A percentile compares a stretch with the other conserved stretches of the same genome.
phyloP scores from a whole-genome alignment of 192 early-diverging fungal genomes.

The Spizellomyces sp. region DNA sequence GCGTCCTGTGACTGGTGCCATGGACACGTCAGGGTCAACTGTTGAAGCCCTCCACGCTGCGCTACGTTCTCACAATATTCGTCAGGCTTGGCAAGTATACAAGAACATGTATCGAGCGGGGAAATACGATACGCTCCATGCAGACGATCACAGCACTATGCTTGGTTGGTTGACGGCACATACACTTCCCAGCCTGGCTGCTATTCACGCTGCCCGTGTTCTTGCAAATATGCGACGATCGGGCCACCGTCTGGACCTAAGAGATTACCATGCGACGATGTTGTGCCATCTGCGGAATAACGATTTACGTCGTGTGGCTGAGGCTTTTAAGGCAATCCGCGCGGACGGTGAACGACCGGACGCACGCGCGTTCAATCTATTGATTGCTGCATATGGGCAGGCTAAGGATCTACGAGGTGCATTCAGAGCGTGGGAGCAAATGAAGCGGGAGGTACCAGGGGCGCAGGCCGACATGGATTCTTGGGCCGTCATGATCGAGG shows the following conservation, averaged over 20 bases:
- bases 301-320: slow-evolving; percentile 1
- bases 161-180: slow-evolving; percentile 14
- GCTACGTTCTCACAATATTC: slow-evolving; percentile 16
- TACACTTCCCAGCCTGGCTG: slow-evolving; percentile 17
- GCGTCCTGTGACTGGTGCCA: not conserved
- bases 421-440: slow-evolving; percentile 11
- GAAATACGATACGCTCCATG: not conserved
- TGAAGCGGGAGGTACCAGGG: slow-evolving; percentile 17
- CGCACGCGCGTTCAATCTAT: slow-evolving; percentile 18
- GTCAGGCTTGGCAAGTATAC: slow-evolving; percentile 27
- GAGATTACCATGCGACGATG: slow-evolving; percentile 31
- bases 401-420: slow-evolving; percentile 8
- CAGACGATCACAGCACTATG: slow-evolving; percentile 32
- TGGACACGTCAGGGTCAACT: slow-evolving; percentile 2
- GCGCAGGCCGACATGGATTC: slow-evolving; percentile 25
- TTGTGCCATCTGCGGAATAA: slow-evolving; percentile 20
- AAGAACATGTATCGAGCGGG: slow-evolving; percentile 12
- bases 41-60: slow-evolving; percentile 21
- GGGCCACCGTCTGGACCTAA: slow-evolving; percentile 13
- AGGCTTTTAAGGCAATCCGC: slow-evolving; percentile 11
- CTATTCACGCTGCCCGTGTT: slow-evolving; percentile 10
- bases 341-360: slow-evolving; percentile 22
- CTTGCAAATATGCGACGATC: slow-evolving; percentile 8
- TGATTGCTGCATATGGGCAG: slow-evolving; percentile 27
- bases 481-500: slow-evolving; percentile 37